Evolutionary conservation across 73 alveolate genomes (phyloP), one percentile per base, ranked within the genome.

Genomic region (Blepharisma stoltei): DNA sequence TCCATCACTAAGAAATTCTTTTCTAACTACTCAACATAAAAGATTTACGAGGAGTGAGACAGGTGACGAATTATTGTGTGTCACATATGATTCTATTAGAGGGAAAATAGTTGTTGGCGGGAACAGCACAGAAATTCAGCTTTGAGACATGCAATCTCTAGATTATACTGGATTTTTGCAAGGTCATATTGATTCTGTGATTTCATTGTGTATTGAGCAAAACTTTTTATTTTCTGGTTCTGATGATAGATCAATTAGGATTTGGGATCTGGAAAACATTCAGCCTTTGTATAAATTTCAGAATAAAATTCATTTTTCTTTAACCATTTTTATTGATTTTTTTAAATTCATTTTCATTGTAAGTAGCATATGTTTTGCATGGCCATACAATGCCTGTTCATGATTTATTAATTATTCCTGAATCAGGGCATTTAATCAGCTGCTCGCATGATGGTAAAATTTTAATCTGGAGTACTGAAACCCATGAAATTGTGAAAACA

Each of bases 161-260:
- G 98, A 93, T 47, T 75, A 77, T 44, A 80, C 76, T 5, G 88
- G 77, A 45, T 25, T 67, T 66, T 21, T 50, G 48, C n/a, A 6
- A n/a, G 88, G 87, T 54, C 98, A 93, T 78, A 11, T 54, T 20
- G 98, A 93, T 73, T 83, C 94, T 27, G 90, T 93, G 11, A 90
- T 90, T 21, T 85, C 94, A 54, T 76, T 93, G 83, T 96, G 94
- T 6, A 65, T 83, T 21, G 98, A 93, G 47, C 88, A 83, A 32
- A 88, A 86, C 60, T 70, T 90, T 20, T 84, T 93, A 9, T 90
- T 90, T 85, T 76, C 95, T 44, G 98, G 97, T 49, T 88, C 96
- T 27, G 96, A 93, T 71, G 98, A 93, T 67, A 81, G 50, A 80
- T 83, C 93, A 11, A 93, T 93, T n/a, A 81, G 91, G 32, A 82